Evolutionary conservation across 495 filamentous ascomycete species (phyloP), one percentile per base, ranked within the genome.

Genomic region (Trichoderma orchidacearum): DNA sequence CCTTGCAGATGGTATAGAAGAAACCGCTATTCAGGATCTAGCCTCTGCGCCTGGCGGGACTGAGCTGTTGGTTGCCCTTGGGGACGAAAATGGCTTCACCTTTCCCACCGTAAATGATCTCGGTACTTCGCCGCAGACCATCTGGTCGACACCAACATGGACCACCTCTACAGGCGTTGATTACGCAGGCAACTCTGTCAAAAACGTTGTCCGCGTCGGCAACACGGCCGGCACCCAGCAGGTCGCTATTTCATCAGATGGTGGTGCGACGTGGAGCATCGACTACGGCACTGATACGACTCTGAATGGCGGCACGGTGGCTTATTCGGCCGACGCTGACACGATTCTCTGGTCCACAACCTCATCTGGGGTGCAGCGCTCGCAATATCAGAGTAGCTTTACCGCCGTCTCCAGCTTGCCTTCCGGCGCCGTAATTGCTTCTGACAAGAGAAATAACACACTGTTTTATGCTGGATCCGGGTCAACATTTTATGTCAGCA

Each of bases 1-100:
- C 12, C 62, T 82, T 6, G 80, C 81, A 1, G 72, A 73, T 41
- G 81, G 81, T 8, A 81, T 84, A 51, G 80, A 85, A 51, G 80
- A 84, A 57, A 79, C 75, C 36, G 66, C 79, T 11, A 72, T 82
- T 2, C 68, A 72, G 34, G 77, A 69, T 7, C 71, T 85, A 18
- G 67, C 74, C 23, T 76, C 75, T 4, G 70, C 75, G 0, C 75
- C 78, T 5, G 75, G 76, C 3, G 76, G 79, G 11, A 71, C 73
- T 11, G 75, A 78, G 36, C 72, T 84, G 4, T 63, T 83, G 2
- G 78, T 69, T 11, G 80, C 77, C 0, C 72, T 85, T 1, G 82
- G 81, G 5, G 81, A 85, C 59, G 73, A 78, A 63, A 74, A 73
- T 53, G 81, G 80, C 3, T 84, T 83, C 60, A 73, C 72, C 11